These are phyloP conservation scores for Solanum chilense DNA, from an alignment of 257 asterid genomes.

Conservation along the genomic window DNA sequence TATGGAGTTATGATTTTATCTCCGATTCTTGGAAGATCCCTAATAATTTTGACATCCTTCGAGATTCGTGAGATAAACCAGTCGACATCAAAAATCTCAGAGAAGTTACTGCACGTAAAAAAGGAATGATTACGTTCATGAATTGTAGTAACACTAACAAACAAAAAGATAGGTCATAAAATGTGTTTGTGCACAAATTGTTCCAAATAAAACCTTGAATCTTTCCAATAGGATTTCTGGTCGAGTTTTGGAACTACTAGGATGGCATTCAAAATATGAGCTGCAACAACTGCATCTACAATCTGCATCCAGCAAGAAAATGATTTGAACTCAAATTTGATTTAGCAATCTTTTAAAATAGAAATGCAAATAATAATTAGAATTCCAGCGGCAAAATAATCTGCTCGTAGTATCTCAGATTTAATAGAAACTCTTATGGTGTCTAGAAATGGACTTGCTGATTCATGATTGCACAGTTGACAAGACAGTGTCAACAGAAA, in stretches of 20 bases:
- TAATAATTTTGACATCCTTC: conserved; percentile 39
- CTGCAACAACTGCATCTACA: conserved; percentile 73
- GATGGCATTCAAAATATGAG: conserved; percentile 61
- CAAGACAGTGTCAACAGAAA: not conserved
- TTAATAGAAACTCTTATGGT: not conserved
- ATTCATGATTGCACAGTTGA: not conserved
- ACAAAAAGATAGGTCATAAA: not conserved
- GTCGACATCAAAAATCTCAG: conserved; percentile 56
- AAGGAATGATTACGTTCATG: not conserved
- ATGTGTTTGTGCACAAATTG: not conserved
- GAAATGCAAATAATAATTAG: not conserved
- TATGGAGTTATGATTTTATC: conserved; percentile 27
- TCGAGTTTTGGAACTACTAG: conserved; percentile 68
- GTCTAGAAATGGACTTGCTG: not conserved
- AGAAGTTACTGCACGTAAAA: conserved; percentile 53
- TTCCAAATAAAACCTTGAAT: conserved; percentile 34
- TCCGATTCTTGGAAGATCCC: conserved; percentile 34
- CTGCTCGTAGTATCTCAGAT: not conserved
- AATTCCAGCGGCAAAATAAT: not conserved
- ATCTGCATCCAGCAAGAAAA: conserved; percentile 31
- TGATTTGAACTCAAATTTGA: not conserved
- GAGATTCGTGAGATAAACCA: conserved; percentile 41
- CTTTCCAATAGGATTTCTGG: conserved; percentile 77
- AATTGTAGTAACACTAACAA: not conserved
- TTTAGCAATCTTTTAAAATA: not conserved